Evolutionary conservation across 164 flowering plant species (phyloP).

Genomic region (Stephania japonica): DNA sequence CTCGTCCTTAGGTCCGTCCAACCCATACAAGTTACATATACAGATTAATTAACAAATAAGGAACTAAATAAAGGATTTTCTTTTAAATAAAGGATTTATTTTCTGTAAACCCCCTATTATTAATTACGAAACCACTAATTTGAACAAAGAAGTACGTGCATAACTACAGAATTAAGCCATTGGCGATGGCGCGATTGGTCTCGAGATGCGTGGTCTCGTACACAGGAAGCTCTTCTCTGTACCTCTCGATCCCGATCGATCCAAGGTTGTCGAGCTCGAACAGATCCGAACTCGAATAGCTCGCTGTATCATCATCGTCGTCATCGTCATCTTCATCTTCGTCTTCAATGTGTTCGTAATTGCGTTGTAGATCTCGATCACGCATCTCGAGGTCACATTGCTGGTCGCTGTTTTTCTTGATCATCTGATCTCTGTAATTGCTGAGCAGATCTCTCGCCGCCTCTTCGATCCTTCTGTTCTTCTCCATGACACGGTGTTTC

Average conservation of each 20-base stretch:
- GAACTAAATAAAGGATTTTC: too few species aligned
- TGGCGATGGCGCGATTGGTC: conserved; percentile 69
- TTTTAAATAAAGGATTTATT: too few species aligned
- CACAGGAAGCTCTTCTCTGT: conserved; percentile 77
- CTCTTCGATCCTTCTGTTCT: conserved; percentile 41
- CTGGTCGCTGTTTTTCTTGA: conserved; percentile 11
- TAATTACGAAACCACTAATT: conserved; percentile 22
- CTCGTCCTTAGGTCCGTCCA: too few species aligned
- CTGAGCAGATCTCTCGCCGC: conserved; percentile 42
- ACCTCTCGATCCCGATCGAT: conserved; percentile 55
- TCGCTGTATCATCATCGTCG: conserved; percentile 69
- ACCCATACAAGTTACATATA: too few species aligned
- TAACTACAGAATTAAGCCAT: conserved; percentile 54
- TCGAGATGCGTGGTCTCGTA: conserved; percentile 76
- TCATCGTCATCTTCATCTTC: conserved; percentile 52
- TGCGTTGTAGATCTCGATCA: conserved; percentile 18
- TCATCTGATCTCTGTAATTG: conserved; percentile 20
- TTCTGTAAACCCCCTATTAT: conserved; percentile 29
- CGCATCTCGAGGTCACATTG: conserved; percentile 21
- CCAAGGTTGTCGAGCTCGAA: conserved; percentile 81
- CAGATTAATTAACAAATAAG: too few species aligned
- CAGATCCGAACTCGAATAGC: conserved; percentile 86
- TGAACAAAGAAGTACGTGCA: too few species aligned
- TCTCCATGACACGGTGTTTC: conserved; percentile 30
- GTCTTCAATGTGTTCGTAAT: conserved; percentile 50